phyloP scores from a whole-genome alignment of 2,329 filamentous ascomycete species.

The Aspergillus sp. region DNA sequence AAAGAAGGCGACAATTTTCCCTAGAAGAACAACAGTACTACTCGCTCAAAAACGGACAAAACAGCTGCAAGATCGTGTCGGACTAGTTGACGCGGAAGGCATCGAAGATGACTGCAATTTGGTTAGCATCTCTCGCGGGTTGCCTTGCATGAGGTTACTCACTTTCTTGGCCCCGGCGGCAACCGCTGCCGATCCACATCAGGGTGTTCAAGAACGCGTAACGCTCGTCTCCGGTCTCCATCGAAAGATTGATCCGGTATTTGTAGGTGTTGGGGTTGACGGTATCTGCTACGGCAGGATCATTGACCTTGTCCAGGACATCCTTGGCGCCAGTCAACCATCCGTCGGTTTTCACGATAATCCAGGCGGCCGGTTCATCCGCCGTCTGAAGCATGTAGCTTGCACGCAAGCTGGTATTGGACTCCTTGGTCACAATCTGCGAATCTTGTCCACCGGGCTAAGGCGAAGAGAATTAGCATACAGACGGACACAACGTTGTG shows the following conservation, averaged over 20 bases:
- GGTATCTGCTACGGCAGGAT: conserved; percentile 43
- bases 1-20: conserved; percentile 17
- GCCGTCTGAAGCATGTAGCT: conserved; percentile 50
- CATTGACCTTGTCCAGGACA: conserved; percentile 47
- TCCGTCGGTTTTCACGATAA: conserved; percentile 46
- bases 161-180: conserved; percentile 47
- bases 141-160: conserved; percentile 9
- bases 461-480: neutral
- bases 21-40: conserved; percentile 19
- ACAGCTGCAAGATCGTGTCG: conserved; percentile 14
- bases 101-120: conserved; percentile 22
- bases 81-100: conserved; percentile 24
- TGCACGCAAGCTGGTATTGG: conserved; percentile 43
- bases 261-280: conserved; percentile 50
- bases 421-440: conserved; percentile 48
- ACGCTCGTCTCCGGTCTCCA: conserved; percentile 51
- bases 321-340: conserved; percentile 51
- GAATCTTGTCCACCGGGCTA: conserved; percentile 52
- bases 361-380: conserved; percentile 50
- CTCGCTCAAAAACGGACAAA: conserved; percentile 23
- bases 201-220: conserved; percentile 50
- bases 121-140: conserved; percentile 10
- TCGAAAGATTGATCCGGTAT: conserved; percentile 46
- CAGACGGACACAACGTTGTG: neutral
- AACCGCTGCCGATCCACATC: conserved; percentile 51